Conservation (phyloP, 352 stramenopile genomes). For the Phytophthora cactorum region DNA sequence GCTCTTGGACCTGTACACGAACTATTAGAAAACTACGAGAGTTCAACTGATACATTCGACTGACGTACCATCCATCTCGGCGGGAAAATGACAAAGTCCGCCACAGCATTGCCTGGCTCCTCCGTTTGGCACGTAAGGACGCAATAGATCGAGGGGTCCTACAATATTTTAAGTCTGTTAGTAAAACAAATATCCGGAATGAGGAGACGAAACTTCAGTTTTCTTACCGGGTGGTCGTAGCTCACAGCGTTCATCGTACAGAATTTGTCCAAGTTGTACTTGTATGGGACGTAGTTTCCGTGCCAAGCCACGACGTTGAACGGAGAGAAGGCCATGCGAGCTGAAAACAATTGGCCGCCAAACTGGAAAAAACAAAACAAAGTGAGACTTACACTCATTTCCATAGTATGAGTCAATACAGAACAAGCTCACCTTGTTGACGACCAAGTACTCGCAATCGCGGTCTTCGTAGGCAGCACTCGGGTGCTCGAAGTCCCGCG, state of each 20-base stretch:
- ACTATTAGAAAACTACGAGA: neutral
- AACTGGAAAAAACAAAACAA: constrained; percentile 53
- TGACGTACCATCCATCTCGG: constrained; percentile 92
- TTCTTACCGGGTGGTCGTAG: constrained; percentile 92
- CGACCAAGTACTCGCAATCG: constrained; percentile 71
- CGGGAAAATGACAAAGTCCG: constrained; percentile 98
- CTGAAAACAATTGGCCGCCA: constrained; percentile 90
- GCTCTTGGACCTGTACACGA: constrained; percentile 67
- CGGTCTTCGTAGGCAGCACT: constrained; percentile 91
- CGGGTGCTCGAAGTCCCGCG: constrained; percentile 94
- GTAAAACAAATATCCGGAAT: neutral
- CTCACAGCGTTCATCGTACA: constrained; percentile 96
- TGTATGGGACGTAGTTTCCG: constrained; percentile 98
- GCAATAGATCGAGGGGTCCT: constrained; percentile 97
- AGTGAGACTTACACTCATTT: neutral
- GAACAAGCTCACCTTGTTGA: constrained; percentile 65
- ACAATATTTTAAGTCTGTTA: neutral
- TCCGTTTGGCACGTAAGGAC: constrained; percentile 95
- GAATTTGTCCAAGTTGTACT: constrained; percentile 97
- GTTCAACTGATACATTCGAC: constrained; percentile 6
- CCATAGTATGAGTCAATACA: neutral
- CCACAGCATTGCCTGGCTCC: constrained; percentile 93
- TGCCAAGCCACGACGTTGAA: constrained; percentile 99
- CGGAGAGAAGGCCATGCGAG: constrained; percentile 86
- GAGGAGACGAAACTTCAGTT: neutral